Percentiles rank a stretch among this genome's conserved stretches.
phyloP scores from a whole-genome alignment of 441 rosid species.

The Adansonia madagascariensis region DNA sequence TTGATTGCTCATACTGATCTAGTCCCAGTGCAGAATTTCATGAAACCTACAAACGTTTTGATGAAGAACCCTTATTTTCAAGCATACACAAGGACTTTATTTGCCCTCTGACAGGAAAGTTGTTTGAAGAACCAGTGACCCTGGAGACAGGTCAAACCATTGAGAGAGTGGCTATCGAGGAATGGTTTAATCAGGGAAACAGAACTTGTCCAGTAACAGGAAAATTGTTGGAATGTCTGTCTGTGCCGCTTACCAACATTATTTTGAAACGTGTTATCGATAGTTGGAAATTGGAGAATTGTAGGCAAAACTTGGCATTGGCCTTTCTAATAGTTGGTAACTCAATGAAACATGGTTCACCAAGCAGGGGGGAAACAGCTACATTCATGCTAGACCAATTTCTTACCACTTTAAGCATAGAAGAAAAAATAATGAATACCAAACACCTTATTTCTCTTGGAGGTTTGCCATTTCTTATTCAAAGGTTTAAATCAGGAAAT shows the following conservation, averaged over 20 bases:
- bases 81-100: slow-evolving; percentile 48
- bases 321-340: slow-evolving; percentile 36
- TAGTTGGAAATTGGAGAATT: slow-evolving; percentile 48
- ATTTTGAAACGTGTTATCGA: slow-evolving; percentile 53
- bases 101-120: slow-evolving; percentile 56
- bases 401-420: slow-evolving; percentile 39
- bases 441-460: slow-evolving; percentile 54
- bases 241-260: slow-evolving; percentile 52
- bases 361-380: slow-evolving; percentile 37
- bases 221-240: slow-evolving; percentile 41
- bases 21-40: slow-evolving; percentile 41
- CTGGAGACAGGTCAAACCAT: slow-evolving; percentile 65
- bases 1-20: slow-evolving; percentile 22
- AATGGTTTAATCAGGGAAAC: slow-evolving; percentile 62
- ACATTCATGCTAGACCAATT: slow-evolving; percentile 47
- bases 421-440: slow-evolving; percentile 48
- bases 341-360: slow-evolving; percentile 20
- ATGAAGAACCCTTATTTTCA: slow-evolving; percentile 36
- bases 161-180: slow-evolving; percentile 54
- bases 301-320: slow-evolving; percentile 34
- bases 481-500: slow-evolving; percentile 43
- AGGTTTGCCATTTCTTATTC: slow-evolving; percentile 51
- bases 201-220: slow-evolving; percentile 63
- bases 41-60: slow-evolving; percentile 29
- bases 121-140: slow-evolving; percentile 67